Percentiles rank a stretch among this genome's conserved stretches.
Conservation (phyloP, 1,139 yeast species). For the Hemisphaericaspora lyxosophila region DNA sequence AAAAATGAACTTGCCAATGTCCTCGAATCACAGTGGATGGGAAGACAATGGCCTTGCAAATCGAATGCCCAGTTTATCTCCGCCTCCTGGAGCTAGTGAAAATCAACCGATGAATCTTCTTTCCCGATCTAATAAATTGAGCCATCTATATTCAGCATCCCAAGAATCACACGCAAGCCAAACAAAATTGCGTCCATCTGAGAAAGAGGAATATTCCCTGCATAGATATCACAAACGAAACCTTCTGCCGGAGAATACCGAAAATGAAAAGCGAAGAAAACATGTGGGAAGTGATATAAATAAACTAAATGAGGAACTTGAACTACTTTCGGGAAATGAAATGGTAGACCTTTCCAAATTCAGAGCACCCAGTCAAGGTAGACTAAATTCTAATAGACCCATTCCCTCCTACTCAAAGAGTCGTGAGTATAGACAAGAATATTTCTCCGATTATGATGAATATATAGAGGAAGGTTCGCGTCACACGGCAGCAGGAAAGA, state of each 20-base stretch:
- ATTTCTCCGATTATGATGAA: conserved; percentile 17
- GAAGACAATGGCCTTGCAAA: neutral
- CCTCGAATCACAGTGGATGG: neutral
- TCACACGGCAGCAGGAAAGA: conserved; percentile 17
- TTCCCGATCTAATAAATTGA: conserved; percentile 1
- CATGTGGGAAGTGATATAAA: neutral
- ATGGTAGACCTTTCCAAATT: neutral
- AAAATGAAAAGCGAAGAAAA: neutral
- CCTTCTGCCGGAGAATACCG: neutral
- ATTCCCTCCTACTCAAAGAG: neutral
- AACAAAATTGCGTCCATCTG: too few relatives aligned
- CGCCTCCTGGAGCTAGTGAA: neutral
- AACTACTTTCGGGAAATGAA: conserved; percentile 1
- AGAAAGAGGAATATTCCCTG: too few relatives aligned
- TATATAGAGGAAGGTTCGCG: conserved; percentile 34
- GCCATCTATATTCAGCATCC: neutral
- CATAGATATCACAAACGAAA: neutral
- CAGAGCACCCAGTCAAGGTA: neutral
- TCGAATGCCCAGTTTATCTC: neutral
- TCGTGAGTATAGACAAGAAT: conserved; percentile 2
- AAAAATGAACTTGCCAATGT: too few relatives aligned
- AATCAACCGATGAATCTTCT: neutral
- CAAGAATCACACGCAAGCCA: neutral
- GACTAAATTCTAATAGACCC: neutral
- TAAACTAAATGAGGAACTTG: conserved; percentile 1